phyloP scores from a whole-genome alignment of 202 grass and related monocot species.

The Carex arenaria region DNA sequence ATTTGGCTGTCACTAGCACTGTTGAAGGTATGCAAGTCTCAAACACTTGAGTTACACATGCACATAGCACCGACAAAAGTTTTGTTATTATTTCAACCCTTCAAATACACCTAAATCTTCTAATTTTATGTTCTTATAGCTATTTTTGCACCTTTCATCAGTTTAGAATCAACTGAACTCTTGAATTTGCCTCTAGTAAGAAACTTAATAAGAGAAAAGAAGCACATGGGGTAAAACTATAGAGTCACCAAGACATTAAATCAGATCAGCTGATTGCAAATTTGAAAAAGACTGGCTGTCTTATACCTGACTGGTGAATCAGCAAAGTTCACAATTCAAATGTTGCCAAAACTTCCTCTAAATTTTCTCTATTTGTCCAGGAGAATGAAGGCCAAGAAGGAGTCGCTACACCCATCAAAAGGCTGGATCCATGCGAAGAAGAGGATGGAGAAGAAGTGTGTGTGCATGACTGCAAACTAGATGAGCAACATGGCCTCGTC shows the following conservation, averaged over 20 bases:
- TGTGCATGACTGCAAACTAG: slow-evolving; percentile 43
- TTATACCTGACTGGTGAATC: neutral
- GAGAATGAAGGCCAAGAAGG: slow-evolving; percentile 14
- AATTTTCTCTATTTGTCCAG: slow-evolving; percentile 29
- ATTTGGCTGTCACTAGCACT: neutral
- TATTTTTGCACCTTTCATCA: neutral
- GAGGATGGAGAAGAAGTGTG: slow-evolving; percentile 39
- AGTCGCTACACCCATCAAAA: slow-evolving; percentile 8
- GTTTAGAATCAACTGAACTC: neutral
- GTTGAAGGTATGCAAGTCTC: neutral
- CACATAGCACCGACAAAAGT: neutral
- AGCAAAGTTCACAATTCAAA: neutral
- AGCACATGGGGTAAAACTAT: neutral
- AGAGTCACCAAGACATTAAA: neutral
- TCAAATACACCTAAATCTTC: neutral
- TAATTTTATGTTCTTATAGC: neutral
- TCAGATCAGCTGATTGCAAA: neutral
- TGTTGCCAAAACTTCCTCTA: slow-evolving; percentile 1
- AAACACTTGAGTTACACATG: neutral
- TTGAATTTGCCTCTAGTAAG: neutral
- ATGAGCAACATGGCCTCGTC: slow-evolving; percentile 71
- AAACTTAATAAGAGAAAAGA: neutral
- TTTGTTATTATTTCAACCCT: neutral
- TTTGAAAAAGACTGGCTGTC: neutral
- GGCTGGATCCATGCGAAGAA: slow-evolving; percentile 30